Conservation (phyloP, 1,284 basidiomycete genomes). For the Filobasidium uniguttulatum region DNA sequence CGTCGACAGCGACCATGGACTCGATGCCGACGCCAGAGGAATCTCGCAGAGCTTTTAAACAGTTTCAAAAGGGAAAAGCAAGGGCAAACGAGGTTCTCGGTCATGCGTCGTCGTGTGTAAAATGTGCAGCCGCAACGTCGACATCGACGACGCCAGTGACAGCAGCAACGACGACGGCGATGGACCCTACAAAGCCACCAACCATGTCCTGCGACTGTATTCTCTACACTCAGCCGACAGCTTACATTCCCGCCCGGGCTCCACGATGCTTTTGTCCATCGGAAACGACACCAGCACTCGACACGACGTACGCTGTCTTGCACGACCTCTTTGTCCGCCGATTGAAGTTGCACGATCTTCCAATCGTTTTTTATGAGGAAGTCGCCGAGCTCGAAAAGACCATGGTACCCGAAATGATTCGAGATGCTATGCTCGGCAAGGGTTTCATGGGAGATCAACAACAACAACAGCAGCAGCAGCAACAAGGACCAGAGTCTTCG, state of each 20-base stretch:
- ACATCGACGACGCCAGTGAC: neutral
- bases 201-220: constrained; percentile 1
- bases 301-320: neutral
- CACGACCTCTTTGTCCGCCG: neutral
- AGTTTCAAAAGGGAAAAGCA: constrained; percentile 1
- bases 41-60: neutral
- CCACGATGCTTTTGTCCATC: neutral
- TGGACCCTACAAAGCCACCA: neutral
- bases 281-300: neutral
- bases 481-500: neutral
- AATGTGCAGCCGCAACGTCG: neutral
- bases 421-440: constrained; percentile 13
- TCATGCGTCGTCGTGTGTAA: neutral
- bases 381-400: constrained; percentile 12
- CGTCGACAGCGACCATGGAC: neutral
- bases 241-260: neutral
- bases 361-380: constrained; percentile 14
- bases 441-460: neutral
- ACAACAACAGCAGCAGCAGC: neutral
- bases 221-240: neutral
- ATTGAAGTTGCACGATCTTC: constrained; percentile 11
- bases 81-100: neutral
- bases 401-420: constrained; percentile 11
- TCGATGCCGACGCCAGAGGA: neutral
- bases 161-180: too few relatives aligned